A percentile compares a stretch with the other conserved stretches of the same genome.
These are phyloP conservation scores for Monilinia laxa DNA, from an alignment of 2,329 filamentous ascomycete genomes.

Conservation along the genomic window DNA sequence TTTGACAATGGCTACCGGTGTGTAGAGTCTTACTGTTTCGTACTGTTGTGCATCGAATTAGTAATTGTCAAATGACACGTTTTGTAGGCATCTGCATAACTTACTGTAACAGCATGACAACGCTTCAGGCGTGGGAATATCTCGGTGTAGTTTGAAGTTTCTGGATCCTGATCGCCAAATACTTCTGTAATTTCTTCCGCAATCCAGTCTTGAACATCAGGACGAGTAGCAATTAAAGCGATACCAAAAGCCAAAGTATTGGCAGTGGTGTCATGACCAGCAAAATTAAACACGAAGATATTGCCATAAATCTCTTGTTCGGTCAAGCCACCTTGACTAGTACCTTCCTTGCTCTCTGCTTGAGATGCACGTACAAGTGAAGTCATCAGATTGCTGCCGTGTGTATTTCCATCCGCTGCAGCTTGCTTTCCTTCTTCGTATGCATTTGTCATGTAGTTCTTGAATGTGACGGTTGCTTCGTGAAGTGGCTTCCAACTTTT, in stretches of 20 bases:
- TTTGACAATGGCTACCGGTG: conserved; percentile 12
- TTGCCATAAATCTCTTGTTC: conserved; percentile 22
- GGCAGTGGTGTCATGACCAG: conserved; percentile 15
- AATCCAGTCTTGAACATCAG: conserved; percentile 19
- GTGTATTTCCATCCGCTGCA: background rate
- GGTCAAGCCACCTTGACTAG: conserved; percentile 10
- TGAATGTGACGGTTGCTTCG: conserved; percentile 14
- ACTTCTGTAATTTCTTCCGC: conserved; percentile 5
- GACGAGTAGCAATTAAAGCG: background rate
- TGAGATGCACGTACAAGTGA: conserved; percentile 20
- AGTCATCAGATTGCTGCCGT: conserved; percentile 18
- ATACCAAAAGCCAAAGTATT: conserved; percentile 11
- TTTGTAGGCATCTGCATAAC: background rate
- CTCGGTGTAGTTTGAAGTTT: conserved; percentile 5
- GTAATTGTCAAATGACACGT: too few relatives aligned
- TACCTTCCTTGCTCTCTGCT: background rate
- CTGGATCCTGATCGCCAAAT: conserved; percentile 10
- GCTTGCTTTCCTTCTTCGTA: conserved; percentile 21
- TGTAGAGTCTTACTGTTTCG: conserved; percentile 15
- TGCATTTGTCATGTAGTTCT: conserved; percentile 18
- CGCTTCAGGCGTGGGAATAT: conserved; percentile 11
- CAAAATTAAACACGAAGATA: conserved; percentile 21
- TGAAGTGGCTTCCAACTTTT: conserved; percentile 20
- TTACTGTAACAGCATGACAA: conserved; percentile 15
- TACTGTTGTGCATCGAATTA: background rate